Evolutionary conservation across 2,329 filamentous ascomycete genomes (phyloP).

Genomic region (Sarocladium strictum): DNA sequence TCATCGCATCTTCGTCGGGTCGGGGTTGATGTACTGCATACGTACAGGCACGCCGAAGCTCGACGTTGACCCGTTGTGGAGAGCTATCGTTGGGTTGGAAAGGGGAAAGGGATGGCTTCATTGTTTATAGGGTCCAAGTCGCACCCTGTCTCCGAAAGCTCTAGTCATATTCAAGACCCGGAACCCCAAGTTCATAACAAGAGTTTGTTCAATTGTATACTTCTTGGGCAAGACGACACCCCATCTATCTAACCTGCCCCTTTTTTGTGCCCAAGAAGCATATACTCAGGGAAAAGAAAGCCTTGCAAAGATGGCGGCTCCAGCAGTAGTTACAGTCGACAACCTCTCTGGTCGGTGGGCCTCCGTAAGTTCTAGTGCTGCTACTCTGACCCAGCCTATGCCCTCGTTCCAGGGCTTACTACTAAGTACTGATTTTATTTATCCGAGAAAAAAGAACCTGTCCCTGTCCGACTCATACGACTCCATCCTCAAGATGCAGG

Average conservation of each 20-base stretch:
- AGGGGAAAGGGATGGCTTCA: too few relatives aligned
- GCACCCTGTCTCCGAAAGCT: not conserved
- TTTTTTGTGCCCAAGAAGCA: not conserved
- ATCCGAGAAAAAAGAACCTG: not conserved
- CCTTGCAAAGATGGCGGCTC: not conserved
- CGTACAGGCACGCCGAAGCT: not conserved
- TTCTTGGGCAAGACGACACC: too few relatives aligned
- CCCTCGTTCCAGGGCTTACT: not conserved
- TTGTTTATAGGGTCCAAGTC: not conserved
- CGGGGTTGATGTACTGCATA: not conserved
- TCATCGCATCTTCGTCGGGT: too few relatives aligned
- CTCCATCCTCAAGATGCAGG: constrained; percentile 15
- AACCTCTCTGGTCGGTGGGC: not conserved
- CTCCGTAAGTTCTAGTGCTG: not conserved
- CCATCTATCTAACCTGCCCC: not conserved
- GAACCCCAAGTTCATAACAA: not conserved
- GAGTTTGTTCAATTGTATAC: not conserved
- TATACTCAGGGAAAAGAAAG: not conserved
- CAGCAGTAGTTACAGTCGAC: not conserved
- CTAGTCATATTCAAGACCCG: not conserved
- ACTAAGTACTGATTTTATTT: not conserved
- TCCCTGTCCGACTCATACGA: constrained; percentile 14
- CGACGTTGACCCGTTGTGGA: not conserved
- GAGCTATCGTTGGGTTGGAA: not conserved
- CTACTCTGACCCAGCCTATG: not conserved